Percentiles rank a stretch among this genome's conserved stretches.
Evolutionary conservation across 1,139 yeast genomes (phyloP).

Genomic region (Barnettozyma hawaiiensis): DNA sequence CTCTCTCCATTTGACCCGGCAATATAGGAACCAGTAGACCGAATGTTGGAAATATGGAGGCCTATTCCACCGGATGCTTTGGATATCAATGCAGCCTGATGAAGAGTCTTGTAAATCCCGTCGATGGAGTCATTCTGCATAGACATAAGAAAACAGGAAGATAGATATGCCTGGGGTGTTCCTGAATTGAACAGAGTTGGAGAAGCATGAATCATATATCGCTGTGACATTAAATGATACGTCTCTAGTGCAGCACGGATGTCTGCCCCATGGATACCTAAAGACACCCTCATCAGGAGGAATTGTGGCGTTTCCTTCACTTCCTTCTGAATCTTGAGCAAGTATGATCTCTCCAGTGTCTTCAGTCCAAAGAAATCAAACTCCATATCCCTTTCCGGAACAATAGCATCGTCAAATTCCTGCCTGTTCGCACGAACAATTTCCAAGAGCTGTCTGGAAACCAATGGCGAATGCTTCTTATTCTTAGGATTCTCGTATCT

Average conservation of each 20-base stretch:
- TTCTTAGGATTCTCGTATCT: constrained; percentile 63
- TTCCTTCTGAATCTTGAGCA: constrained; percentile 56
- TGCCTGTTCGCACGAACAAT: constrained; percentile 57
- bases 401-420: constrained; percentile 68
- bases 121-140: constrained; percentile 89
- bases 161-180: constrained; percentile 76
- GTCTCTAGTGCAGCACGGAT: constrained; percentile 69
- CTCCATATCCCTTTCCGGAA: constrained; percentile 71
- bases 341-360: constrained; percentile 78
- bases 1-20: constrained; percentile 92
- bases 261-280: constrained; percentile 79
- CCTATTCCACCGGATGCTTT: constrained; percentile 93
- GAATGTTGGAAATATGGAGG: constrained; percentile 72
- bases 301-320: constrained; percentile 90
- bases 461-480: constrained; percentile 62
- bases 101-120: constrained; percentile 81
- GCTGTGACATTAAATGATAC: constrained; percentile 75
- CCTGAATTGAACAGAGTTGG: constrained; percentile 90
- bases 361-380: constrained; percentile 83
- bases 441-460: constrained; percentile 59
- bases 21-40: constrained; percentile 79
- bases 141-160: constrained; percentile 81
- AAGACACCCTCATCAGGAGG: constrained; percentile 81
- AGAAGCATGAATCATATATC: constrained; percentile 82
- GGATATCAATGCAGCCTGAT: constrained; percentile 79